Base-by-base conservation (phyloP, 2,329 filamentous ascomycete genomes). In the Cladosporium phlei region DNA sequence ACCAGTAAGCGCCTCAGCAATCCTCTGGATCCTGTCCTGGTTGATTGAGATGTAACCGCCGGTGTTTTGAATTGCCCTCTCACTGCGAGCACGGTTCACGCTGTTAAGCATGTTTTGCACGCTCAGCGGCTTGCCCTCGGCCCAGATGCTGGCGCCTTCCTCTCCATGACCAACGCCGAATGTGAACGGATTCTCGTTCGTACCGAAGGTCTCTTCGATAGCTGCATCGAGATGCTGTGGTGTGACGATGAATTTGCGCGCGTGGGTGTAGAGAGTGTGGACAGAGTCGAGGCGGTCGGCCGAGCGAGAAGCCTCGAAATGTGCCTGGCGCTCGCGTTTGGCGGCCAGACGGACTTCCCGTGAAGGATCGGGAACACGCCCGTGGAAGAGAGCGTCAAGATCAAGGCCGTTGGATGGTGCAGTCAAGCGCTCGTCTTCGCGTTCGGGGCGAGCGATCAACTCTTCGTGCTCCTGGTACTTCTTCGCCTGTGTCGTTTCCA, bases 241-340 rank as follows among this genome's bases (percentile, higher is more conserved):
- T 19, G 78, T 83, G 14, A 88, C 83, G 62, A 98, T 96, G 69
- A 97, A 98, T 29, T 80, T 73, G 20, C 85, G 79, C 4, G 93
- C 89, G 57, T 89, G 86, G 70, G 93, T 86, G 69, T 98, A 98
- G 10, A 98, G 77, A 49, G 87, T 82, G 68, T 95, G 88, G 22
- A 98, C 70, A 12, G 83, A 78, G 55, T 91, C 80, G 51, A 79
- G 48, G 4, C 62, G 56, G 24, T 59, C 52, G 16, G 53, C 55
- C n/a, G 51, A 50, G 34, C 56, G 57, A 11, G 49, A 33, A 5
- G 51, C 49, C 11, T 54, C 50, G 24, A 51, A 52, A 1, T 51
- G 47, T 28, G 55, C 53, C 4, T 55, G 30, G 37, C 61, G 59
- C 19, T 50, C 48, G 17, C 46, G 47, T 46, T 59, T 64, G 38